These are phyloP conservation scores for Neobulgaria alba DNA, from an alignment of 2,329 filamentous ascomycete species.

Conservation along the genomic window DNA sequence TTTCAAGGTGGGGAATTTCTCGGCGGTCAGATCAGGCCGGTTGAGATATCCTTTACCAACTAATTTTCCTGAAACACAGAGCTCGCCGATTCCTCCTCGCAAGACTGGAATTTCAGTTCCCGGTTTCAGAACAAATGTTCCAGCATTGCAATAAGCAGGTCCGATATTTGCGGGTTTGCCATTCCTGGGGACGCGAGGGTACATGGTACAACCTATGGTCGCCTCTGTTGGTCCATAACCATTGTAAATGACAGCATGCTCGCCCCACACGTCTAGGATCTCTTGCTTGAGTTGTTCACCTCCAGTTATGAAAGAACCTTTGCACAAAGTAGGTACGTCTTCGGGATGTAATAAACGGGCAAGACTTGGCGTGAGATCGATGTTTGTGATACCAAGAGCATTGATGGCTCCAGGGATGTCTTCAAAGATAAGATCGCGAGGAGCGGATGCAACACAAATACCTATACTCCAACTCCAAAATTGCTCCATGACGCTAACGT, in stretches of 20 bases:
- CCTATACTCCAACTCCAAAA: constrained; percentile 95
- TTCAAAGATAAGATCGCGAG: constrained; percentile 76
- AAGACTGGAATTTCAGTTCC: constrained; percentile 64
- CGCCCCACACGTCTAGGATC: constrained; percentile 79
- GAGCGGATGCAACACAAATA: constrained; percentile 73
- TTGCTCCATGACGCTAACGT: constrained; percentile 86
- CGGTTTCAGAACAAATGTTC: constrained; percentile 67
- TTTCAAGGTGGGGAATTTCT: constrained; percentile 63
- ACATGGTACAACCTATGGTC: constrained; percentile 89
- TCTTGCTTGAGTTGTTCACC: constrained; percentile 84
- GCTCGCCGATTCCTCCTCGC: constrained; percentile 72
- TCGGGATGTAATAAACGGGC: constrained; percentile 70
- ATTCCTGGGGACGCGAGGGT: constrained; percentile 66
- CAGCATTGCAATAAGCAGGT: constrained; percentile 77
- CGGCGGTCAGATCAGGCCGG: constrained; percentile 63
- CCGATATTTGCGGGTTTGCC: constrained; percentile 86
- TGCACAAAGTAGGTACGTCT: constrained; percentile 70
- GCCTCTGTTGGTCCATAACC: constrained; percentile 89
- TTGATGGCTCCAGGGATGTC: constrained; percentile 69
- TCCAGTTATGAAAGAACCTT: constrained; percentile 86
- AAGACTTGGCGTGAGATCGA: constrained; percentile 83
- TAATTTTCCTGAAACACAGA: constrained; percentile 78
- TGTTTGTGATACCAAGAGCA: constrained; percentile 70
- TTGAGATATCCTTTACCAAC: constrained; percentile 89
- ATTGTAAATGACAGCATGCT: constrained; percentile 76